phyloP scores from a whole-genome alignment of 345 rosid genomes.

The Rhizophora apiculata region DNA sequence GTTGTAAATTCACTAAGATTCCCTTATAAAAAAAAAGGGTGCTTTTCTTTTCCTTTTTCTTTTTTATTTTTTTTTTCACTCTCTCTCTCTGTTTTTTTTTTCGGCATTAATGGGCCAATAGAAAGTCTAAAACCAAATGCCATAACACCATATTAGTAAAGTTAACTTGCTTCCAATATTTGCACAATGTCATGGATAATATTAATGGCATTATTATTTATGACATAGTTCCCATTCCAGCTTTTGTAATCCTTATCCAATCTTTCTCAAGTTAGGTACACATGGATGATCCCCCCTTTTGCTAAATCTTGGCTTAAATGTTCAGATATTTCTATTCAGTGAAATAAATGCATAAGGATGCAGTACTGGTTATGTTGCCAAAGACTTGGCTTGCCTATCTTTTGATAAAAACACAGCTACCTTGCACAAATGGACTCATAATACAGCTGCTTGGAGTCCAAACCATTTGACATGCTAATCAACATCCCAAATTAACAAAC shows the following conservation, averaged over 20 bases:
- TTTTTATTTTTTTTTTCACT: too few species aligned
- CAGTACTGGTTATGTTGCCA: slow-evolving; percentile 8
- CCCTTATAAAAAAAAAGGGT: neutral
- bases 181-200: slow-evolving; percentile 6
- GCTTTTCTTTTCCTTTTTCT: slow-evolving; percentile 1
- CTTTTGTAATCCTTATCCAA: slow-evolving; percentile 17
- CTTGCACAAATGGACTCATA: slow-evolving; percentile 3
- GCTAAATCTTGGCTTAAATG: slow-evolving; percentile 21
- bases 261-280: slow-evolving; percentile 12
- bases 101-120: slow-evolving; percentile 20
- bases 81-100: too few species aligned
- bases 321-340: slow-evolving; percentile 15
- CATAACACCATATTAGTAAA: slow-evolving; percentile 3
- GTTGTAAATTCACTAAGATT: slow-evolving; percentile 23
- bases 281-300: slow-evolving; percentile 8
- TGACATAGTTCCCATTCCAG: slow-evolving; percentile 13
- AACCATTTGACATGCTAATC: neutral
- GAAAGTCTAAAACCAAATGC: slow-evolving; percentile 5
- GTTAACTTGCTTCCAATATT: slow-evolving; percentile 22
- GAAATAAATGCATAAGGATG: slow-evolving; percentile 23
- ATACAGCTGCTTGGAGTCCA: slow-evolving; percentile 1
- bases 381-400: slow-evolving; percentile 5
- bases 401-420: slow-evolving; percentile 7
- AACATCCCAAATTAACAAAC: neutral
- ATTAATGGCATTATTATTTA: slow-evolving; percentile 16